A percentile compares a stretch with the other conserved stretches of the same genome.
phyloP scores from a whole-genome alignment of 768 basidiomycete genomes.

The Lactifluus subvellereus region DNA sequence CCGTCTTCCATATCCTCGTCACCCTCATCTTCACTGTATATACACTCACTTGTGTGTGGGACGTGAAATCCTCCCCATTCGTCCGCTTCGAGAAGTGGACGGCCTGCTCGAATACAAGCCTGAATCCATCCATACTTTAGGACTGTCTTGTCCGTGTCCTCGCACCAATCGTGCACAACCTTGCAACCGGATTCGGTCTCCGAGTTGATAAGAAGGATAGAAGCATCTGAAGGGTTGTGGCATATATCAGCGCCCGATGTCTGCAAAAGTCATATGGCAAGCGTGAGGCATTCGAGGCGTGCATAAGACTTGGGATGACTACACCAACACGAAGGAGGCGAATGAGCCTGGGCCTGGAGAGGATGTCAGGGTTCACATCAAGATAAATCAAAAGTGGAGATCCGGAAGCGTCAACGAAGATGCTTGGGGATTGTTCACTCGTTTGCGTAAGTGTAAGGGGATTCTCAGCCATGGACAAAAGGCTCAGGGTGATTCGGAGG shows the following conservation, averaged over 20 bases:
- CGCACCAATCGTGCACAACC: conserved; percentile 55
- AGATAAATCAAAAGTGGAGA: conserved; percentile 47
- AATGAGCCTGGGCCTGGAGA: conserved; percentile 45
- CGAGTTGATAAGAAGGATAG: conserved; percentile 56
- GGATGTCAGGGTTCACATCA: conserved; percentile 46
- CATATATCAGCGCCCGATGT: conserved; percentile 50
- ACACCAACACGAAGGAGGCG: conserved; percentile 30
- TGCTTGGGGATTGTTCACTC: conserved; percentile 17
- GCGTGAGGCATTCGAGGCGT: background rate
- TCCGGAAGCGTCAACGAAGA: conserved; percentile 40
- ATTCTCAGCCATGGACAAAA: conserved; percentile 1
- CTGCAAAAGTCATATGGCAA: conserved; percentile 31
- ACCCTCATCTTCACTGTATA: conserved; percentile 8
- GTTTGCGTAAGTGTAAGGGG: conserved; percentile 7
- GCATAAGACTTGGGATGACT: background rate
- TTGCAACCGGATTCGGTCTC: conserved; percentile 45
- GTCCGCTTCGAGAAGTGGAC: conserved; percentile 42
- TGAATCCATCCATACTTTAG: conserved; percentile 50
- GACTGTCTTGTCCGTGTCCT: conserved; percentile 43
- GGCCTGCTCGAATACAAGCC: conserved; percentile 39
- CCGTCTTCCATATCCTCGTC: conserved; percentile 9
- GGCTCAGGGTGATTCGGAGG: background rate
- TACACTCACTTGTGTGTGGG: conserved; percentile 24
- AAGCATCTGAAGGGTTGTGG: conserved; percentile 45
- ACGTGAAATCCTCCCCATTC: conserved; percentile 42